Percentiles rank a stretch among this genome's conserved stretches.
phyloP scores from a whole-genome alignment of 495 filamentous ascomycete species.

The Aspergillus diversus region DNA sequence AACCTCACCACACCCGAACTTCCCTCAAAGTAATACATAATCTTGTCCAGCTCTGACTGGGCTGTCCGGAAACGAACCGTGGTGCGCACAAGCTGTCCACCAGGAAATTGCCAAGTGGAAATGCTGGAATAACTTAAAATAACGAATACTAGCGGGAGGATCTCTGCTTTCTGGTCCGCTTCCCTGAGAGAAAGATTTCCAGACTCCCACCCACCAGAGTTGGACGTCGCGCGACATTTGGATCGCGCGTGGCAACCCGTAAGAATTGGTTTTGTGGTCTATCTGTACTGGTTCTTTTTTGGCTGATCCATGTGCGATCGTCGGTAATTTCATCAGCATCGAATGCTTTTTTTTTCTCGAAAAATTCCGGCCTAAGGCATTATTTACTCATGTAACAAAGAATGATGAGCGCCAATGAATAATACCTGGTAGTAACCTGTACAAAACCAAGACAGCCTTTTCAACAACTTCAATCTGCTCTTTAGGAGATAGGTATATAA shows the following conservation, averaged over 20 bases:
- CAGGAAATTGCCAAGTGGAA: constrained; percentile 7
- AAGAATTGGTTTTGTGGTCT: constrained; percentile 17
- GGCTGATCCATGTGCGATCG: background rate
- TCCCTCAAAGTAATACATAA: constrained; percentile 1
- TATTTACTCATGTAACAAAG: background rate
- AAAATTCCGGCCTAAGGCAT: background rate
- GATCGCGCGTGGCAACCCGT: constrained; percentile 24
- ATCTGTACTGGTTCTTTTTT: constrained; percentile 5
- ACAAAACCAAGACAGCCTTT: no score
- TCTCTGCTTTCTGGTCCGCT: background rate
- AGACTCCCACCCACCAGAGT: background rate
- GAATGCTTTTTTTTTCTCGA: constrained; percentile 4
- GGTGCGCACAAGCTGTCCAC: constrained; percentile 3
- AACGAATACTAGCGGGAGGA: background rate
- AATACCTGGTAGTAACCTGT: background rate
- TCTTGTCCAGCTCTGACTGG: background rate
- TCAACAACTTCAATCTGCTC: no score
- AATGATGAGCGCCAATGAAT: background rate
- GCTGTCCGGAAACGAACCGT: constrained; percentile 12
- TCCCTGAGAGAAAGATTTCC: background rate
- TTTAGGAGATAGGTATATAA: no score
- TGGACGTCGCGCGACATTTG: constrained; percentile 19
- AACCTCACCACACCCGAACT: constrained; percentile 11
- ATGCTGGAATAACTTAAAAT: background rate
- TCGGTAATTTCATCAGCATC: constrained; percentile 2